These are phyloP conservation scores for Artemisia argyi DNA, from an alignment of 129 eudicot genomes.

Conservation along the genomic window DNA sequence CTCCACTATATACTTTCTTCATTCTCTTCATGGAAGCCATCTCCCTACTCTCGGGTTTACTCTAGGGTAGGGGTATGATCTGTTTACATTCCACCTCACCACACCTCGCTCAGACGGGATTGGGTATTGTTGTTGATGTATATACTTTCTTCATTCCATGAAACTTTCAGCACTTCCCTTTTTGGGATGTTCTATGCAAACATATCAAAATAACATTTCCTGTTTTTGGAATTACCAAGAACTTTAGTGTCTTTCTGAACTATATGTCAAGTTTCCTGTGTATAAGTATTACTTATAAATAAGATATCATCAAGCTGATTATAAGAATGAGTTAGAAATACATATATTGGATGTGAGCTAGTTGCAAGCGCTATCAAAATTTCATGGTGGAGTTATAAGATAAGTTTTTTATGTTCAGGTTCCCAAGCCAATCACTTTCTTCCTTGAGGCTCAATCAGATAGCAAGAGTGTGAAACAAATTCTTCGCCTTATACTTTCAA, in stretches of 20 bases:
- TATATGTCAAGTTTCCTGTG: too few relatives aligned
- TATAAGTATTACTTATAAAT: too few relatives aligned
- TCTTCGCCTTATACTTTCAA: constrained; percentile 89
- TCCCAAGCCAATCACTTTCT: constrained; percentile 82
- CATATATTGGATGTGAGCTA: background rate
- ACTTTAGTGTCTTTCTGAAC: too few relatives aligned
- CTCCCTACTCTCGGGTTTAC: too few relatives aligned
- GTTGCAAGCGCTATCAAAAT: constrained; percentile 8
- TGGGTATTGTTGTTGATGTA: background rate
- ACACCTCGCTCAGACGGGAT: too few relatives aligned
- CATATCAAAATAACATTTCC: too few relatives aligned
- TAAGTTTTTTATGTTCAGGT: constrained; percentile 54
- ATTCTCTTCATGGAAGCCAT: too few relatives aligned
- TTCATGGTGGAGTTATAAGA: constrained; percentile 11
- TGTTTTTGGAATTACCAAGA: too few relatives aligned
- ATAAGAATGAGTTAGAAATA: constrained; percentile 10
- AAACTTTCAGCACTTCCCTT: background rate
- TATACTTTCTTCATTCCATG: constrained; percentile 19
- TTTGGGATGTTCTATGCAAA: constrained; percentile 1
- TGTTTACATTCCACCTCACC: too few relatives aligned
- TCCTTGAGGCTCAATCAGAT: constrained; percentile 67
- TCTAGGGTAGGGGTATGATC: too few relatives aligned
- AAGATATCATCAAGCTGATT: background rate
- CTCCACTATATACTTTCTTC: too few relatives aligned
- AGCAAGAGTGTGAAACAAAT: constrained; percentile 91